Percentiles rank a stretch among this genome's conserved stretches.
phyloP scores from a whole-genome alignment of 169 alveolate genomes.

The Plasmodium coatneyi region DNA sequence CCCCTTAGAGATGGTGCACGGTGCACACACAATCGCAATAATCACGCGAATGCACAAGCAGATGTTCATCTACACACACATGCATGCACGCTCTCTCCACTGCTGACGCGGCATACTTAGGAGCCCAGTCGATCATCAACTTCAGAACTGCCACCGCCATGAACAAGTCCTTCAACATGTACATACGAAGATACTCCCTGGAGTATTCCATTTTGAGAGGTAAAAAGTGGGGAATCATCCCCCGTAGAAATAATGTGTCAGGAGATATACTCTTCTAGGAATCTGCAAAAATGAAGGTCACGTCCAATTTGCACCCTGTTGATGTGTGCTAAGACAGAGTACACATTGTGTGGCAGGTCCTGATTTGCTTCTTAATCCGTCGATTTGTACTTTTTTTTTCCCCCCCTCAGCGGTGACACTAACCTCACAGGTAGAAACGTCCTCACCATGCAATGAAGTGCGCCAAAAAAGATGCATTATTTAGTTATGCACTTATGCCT shows the following conservation, averaged over 20 bases:
- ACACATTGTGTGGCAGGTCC: not conserved
- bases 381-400: conserved; percentile 6
- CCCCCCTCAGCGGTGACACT: conserved; percentile 30
- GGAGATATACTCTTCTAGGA: not conserved
- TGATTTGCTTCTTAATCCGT: not conserved
- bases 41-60: not conserved
- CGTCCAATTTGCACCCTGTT: not conserved
- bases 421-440: conserved; percentile 44
- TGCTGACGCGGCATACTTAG: not conserved
- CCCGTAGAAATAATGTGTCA: not conserved
- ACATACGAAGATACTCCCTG: conserved; percentile 53
- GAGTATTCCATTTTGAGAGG: conserved; percentile 68
- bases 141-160: conserved; percentile 71
- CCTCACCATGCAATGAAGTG: not conserved
- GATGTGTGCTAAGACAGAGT: not conserved
- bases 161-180: conserved; percentile 54
- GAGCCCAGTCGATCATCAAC: conserved; percentile 61
- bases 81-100: not conserved
- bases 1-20: not conserved
- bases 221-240: conserved; percentile 6
- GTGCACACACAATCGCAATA: not conserved
- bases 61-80: not conserved
- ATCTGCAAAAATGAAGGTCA: not conserved
- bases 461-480: not conserved
- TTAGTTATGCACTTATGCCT: not conserved